phyloP scores from a whole-genome alignment of 2,329 filamentous ascomycete species.

The Setomelanomma holmii region DNA sequence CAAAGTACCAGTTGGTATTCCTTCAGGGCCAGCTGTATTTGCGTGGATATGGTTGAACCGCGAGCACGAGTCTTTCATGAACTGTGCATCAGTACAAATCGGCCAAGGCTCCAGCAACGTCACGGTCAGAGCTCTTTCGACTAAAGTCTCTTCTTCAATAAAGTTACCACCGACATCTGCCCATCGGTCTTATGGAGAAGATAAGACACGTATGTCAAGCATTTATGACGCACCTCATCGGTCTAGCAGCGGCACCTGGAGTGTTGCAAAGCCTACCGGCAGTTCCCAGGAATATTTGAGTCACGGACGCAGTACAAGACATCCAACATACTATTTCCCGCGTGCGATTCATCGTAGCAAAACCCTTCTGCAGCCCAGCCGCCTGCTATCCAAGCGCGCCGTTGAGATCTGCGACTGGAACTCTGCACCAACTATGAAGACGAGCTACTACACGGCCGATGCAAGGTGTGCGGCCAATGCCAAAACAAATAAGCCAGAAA shows the following conservation, averaged over 20 bases:
- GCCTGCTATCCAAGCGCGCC: constrained; percentile 15
- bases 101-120: constrained; percentile 15
- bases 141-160: not conserved
- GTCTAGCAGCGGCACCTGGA: no score
- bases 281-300: no score
- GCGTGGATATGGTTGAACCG: constrained; percentile 57
- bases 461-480: constrained; percentile 38
- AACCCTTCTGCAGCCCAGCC: not conserved
- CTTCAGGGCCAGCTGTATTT: constrained; percentile 48
- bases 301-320: not conserved
- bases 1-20: constrained; percentile 50
- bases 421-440: constrained; percentile 47
- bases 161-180: not conserved
- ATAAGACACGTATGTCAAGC: not conserved
- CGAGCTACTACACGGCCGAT: constrained; percentile 46
- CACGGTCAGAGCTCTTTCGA: constrained; percentile 6
- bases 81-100: constrained; percentile 53
- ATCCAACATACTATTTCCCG: not conserved
- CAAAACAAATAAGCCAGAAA: constrained; percentile 1
- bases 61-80: constrained; percentile 55
- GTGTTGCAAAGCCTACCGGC: no score
- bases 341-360: not conserved
- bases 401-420: constrained; percentile 36
- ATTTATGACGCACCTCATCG: no score
- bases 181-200: not conserved